Conservation (phyloP, 1,284 basidiomycete species). For the Chalciporus sp. region DNA sequence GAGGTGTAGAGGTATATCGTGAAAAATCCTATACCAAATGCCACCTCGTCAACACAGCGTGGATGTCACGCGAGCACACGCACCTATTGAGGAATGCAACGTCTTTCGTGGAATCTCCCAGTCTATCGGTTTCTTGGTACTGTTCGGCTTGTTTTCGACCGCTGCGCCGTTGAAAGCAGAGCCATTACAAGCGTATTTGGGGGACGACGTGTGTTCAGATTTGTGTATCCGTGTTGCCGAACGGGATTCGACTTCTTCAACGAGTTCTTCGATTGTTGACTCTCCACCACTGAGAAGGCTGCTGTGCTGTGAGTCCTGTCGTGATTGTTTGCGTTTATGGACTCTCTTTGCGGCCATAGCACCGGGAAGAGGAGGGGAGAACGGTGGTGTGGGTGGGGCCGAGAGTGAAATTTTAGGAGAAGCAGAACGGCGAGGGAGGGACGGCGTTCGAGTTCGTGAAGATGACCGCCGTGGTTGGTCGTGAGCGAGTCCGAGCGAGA, state of each 20-base stretch:
- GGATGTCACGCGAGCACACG: conserved; percentile 32
- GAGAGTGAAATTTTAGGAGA: conserved; percentile 48
- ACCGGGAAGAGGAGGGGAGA: conserved; percentile 9
- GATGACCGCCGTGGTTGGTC: conserved; percentile 40
- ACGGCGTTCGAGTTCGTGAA: conserved; percentile 29
- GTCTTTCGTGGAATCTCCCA: conserved; percentile 93
- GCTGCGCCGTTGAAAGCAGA: conserved; percentile 8
- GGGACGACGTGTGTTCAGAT: not conserved
- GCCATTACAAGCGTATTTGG: conserved; percentile 15
- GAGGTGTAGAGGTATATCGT: conserved; percentile 77
- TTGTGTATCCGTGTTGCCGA: conserved; percentile 21
- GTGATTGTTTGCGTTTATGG: conserved; percentile 18
- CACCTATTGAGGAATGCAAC: conserved; percentile 90
- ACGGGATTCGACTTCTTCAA: conserved; percentile 24
- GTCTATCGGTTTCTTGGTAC: conserved; percentile 40
- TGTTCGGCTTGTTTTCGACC: conserved; percentile 8
- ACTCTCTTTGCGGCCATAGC: conserved; percentile 23
- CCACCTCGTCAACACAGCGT: conserved; percentile 4
- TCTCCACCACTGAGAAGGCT: conserved; percentile 11
- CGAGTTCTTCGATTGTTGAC: conserved; percentile 29
- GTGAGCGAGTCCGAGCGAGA: conserved; percentile 49
- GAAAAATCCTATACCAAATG: conserved; percentile 66
- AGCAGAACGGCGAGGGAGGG: conserved; percentile 42
- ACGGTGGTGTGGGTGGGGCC: conserved; percentile 14
- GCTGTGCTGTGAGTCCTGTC: conserved; percentile 14